Conservation (phyloP, 208 protist genomes). For the Acanthamoeba divionensis region DNA sequence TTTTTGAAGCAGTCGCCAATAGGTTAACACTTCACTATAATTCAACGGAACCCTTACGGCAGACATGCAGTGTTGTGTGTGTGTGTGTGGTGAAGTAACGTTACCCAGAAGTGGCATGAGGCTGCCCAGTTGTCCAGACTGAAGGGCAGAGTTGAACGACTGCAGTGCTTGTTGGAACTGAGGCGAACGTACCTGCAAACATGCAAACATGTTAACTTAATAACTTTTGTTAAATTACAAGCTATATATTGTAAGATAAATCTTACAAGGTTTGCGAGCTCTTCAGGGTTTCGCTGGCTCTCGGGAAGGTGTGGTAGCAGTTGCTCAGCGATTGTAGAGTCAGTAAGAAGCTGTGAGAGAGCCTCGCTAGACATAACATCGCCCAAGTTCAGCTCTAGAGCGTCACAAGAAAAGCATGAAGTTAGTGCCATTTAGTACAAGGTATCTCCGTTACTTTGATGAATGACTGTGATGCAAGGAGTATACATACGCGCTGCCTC, state of each 20-base stretch:
- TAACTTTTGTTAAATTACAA: too few relatives aligned
- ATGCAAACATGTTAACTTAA: neutral
- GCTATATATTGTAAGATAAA: too few relatives aligned
- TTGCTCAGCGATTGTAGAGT: conserved; percentile 6
- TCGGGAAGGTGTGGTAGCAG: conserved; percentile 34
- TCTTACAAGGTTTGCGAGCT: too few relatives aligned
- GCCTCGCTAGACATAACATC: neutral
- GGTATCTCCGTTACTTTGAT: too few relatives aligned
- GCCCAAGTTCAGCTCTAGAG: neutral
- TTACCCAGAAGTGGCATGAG: neutral
- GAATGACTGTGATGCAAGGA: neutral
- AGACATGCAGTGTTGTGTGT: neutral
- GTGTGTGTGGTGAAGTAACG: neutral
- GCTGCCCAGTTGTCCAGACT: neutral
- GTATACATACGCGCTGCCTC: neutral
- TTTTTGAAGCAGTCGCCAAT: too few relatives aligned
- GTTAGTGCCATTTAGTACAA: too few relatives aligned
- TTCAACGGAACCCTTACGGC: neutral
- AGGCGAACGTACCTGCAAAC: neutral
- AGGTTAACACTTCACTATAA: neutral
- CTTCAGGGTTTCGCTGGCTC: neutral
- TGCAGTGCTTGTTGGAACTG: conserved; percentile 53
- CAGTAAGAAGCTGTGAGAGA: neutral
- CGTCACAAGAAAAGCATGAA: too few relatives aligned
- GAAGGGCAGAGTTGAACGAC: conserved; percentile 44